Evolutionary conservation across 306 rosid genomes (phyloP).

Genomic region (Senna tora): DNA sequence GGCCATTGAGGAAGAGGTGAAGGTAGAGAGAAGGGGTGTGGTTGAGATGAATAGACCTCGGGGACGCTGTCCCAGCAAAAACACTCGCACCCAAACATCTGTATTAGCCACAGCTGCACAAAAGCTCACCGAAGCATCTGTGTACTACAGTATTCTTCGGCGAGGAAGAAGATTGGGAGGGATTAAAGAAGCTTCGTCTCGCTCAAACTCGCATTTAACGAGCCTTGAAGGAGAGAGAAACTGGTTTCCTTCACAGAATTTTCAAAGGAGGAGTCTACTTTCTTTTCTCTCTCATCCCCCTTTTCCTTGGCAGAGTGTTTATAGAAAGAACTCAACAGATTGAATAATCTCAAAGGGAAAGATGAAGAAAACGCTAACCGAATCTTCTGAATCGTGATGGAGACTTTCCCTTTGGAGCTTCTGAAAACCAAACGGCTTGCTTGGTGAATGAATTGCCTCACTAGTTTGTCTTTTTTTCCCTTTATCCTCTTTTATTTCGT

Average conservation of each 20-base stretch:
- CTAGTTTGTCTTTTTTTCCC: no score
- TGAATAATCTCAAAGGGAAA: no score
- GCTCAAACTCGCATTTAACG: not conserved
- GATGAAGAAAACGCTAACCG: no score
- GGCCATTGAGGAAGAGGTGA: constrained; percentile 73
- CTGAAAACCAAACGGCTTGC: no score
- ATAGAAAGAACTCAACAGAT: no score
- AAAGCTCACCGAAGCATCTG: constrained; percentile 7
- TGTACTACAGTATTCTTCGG: not conserved
- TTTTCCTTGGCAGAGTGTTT: no score
- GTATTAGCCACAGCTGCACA: not conserved
- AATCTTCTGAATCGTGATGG: no score
- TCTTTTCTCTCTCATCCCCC: not conserved
- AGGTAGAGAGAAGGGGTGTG: constrained; percentile 64
- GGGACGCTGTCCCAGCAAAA: constrained; percentile 56
- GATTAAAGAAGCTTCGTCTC: not conserved
- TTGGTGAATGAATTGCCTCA: no score
- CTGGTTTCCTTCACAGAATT: constrained; percentile 12
- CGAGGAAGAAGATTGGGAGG: not conserved
- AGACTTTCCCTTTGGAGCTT: no score
- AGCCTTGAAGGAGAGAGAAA: constrained; percentile 8
- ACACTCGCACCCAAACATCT: constrained; percentile 66
- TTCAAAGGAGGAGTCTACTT: not conserved
- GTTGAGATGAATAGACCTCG: constrained; percentile 37
- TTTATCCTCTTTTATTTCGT: no score